Percentiles rank a stretch among this genome's conserved stretches.
Evolutionary conservation across 2,329 filamentous ascomycete genomes (phyloP).

Genomic region (Colletotrichum cereale): DNA sequence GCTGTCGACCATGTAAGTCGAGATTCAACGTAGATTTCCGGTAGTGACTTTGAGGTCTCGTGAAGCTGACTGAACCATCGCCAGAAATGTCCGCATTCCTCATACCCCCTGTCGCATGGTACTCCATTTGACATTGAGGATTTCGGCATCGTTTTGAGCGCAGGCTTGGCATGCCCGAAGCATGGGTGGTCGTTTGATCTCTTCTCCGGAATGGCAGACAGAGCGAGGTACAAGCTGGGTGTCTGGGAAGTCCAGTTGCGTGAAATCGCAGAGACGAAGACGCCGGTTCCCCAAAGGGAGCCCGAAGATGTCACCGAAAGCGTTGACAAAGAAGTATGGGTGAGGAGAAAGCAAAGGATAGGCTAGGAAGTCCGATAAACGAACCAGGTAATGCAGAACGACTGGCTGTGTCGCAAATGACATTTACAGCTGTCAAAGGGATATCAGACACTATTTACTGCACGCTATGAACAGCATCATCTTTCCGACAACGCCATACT

Average conservation of each 20-base stretch:
- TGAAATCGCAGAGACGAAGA: not conserved
- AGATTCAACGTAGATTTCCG: no score
- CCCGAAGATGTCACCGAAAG: not conserved
- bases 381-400: not conserved
- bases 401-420: not conserved
- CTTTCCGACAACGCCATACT: no score
- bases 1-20: conserved; percentile 75
- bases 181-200: conserved; percentile 80
- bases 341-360: conserved; percentile 57
- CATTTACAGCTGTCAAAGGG: not conserved
- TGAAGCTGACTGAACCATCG: not conserved
- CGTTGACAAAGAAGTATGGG: conserved; percentile 55
- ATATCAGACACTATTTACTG: not conserved
- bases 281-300: not conserved
- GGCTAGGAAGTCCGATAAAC: conserved; percentile 30
- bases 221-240: conserved; percentile 70
- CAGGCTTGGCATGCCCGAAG: conserved; percentile 75
- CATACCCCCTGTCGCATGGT: conserved; percentile 74
- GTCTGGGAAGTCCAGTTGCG: conserved; percentile 74
- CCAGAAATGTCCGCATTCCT: conserved; percentile 76
- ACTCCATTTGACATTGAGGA: conserved; percentile 79
- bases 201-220: conserved; percentile 71
- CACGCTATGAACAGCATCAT: not conserved
- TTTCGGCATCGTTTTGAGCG: conserved; percentile 73
- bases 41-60: accelerated